These are phyloP conservation scores for Boehmeria nivea DNA, from an alignment of 306 rosid species.

Conservation along the genomic window DNA sequence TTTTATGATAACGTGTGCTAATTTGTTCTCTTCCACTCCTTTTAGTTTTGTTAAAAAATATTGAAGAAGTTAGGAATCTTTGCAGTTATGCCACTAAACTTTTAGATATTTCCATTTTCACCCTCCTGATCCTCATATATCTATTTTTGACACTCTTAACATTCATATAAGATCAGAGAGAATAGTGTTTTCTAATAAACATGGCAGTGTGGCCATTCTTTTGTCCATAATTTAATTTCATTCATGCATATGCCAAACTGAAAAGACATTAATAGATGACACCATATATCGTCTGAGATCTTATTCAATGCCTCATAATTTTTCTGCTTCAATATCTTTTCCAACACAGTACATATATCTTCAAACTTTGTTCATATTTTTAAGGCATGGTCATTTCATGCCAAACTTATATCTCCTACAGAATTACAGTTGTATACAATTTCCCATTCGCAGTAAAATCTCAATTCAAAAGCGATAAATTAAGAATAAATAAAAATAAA, in stretches of 20 bases:
- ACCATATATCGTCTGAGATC: not conserved
- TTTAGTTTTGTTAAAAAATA: not conserved
- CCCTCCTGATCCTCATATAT: not conserved
- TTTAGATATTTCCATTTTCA: slow-evolving; percentile 5
- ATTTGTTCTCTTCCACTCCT: not conserved
- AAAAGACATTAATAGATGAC: slow-evolving; percentile 4
- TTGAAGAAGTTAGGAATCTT: slow-evolving; percentile 8
- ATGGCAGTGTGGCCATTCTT: not conserved
- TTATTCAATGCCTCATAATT: slow-evolving; percentile 5
- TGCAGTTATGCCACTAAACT: slow-evolving; percentile 12
- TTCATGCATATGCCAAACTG: slow-evolving; percentile 3
- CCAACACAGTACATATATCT: not conserved
- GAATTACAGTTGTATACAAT: not conserved
- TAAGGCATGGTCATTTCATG: not conserved
- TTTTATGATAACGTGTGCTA: not conserved
- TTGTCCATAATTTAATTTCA: not conserved
- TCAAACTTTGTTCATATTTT: not conserved
- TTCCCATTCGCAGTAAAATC: too few species aligned
- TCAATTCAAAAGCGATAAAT: too few species aligned
- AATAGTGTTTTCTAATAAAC: slow-evolving; percentile 4
- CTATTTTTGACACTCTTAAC: too few species aligned
- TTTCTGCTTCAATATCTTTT: not conserved
- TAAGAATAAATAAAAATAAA: too few species aligned
- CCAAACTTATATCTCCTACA: not conserved
- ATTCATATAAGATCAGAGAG: not conserved